These are phyloP conservation scores for Chalaropsis thielavioides DNA, from an alignment of 2,329 filamentous ascomycete species.

Conservation along the genomic window DNA sequence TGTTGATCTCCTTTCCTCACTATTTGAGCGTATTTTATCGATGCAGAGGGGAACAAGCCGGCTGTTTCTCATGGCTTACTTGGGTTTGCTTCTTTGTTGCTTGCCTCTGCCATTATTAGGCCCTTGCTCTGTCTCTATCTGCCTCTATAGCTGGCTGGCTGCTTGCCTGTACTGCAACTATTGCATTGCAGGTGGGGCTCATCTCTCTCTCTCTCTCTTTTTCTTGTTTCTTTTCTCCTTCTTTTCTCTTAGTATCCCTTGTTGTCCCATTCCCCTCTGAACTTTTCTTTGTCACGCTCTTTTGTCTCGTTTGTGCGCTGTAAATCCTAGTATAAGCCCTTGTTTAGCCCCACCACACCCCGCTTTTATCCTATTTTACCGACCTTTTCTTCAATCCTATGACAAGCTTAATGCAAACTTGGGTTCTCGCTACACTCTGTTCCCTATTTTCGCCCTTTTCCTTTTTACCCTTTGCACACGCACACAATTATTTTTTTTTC, in stretches of 20 bases:
- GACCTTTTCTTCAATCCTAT: neutral
- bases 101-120: neutral
- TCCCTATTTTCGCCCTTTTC: neutral
- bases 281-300: neutral
- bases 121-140: neutral
- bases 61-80: neutral
- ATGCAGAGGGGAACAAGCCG: neutral
- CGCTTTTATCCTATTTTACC: constrained; percentile 1
- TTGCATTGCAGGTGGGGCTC: neutral
- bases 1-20: neutral
- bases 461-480: neutral
- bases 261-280: too few relatives aligned
- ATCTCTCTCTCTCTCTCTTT: neutral
- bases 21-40: neutral
- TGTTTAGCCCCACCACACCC: neutral
- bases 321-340: neutral
- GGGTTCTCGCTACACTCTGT: neutral
- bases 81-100: neutral
- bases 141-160: neutral
- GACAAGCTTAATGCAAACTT: constrained; percentile 3
- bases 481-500: too few relatives aligned
- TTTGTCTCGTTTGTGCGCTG: neutral
- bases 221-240: neutral
- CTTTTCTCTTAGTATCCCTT: neutral
- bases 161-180: neutral